Percentiles rank a stretch among this genome's conserved stretches.
These are phyloP conservation scores for Camelina hispida DNA, from an alignment of 345 rosid species.

Conservation along the genomic window DNA sequence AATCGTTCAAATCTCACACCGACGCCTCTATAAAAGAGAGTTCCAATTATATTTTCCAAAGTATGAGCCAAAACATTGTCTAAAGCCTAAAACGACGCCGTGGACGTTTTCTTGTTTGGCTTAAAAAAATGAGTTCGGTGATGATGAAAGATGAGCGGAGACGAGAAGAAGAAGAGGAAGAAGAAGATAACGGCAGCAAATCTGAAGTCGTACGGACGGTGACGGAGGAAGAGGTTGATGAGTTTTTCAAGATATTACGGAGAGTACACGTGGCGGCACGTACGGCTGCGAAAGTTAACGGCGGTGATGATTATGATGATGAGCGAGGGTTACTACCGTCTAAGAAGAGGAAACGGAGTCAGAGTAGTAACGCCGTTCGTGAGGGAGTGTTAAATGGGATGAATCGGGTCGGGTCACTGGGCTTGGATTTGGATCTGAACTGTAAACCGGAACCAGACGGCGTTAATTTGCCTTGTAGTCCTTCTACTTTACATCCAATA, in stretches of 20 bases:
- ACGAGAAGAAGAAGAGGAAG: not conserved
- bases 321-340: constrained; percentile 31
- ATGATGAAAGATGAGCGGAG: constrained; percentile 21
- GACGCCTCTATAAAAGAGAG: constrained; percentile 30
- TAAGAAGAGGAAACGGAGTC: constrained; percentile 48
- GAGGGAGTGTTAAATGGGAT: constrained; percentile 34
- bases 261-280: constrained; percentile 45
- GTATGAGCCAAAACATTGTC: not conserved
- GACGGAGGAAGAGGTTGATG: constrained; percentile 48
- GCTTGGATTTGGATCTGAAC: constrained; percentile 43
- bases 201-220: constrained; percentile 34
- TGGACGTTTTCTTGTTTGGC: not conserved
- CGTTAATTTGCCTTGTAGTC: constrained; percentile 32
- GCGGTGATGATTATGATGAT: not conserved
- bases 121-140: constrained; percentile 34
- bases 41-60: not conserved
- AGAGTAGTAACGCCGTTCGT: constrained; percentile 29
- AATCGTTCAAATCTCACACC: constrained; percentile 20
- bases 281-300: constrained; percentile 30
- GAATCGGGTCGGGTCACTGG: constrained; percentile 37
- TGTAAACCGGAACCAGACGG: constrained; percentile 43
- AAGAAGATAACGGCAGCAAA: constrained; percentile 16
- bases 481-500: too few species aligned
- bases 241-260: constrained; percentile 47
- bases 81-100: not conserved